Evolutionary conservation across 2,329 filamentous ascomycete species (phyloP), one percentile per base, ranked within the genome.

Genomic region (Colletotrichum sidae): DNA sequence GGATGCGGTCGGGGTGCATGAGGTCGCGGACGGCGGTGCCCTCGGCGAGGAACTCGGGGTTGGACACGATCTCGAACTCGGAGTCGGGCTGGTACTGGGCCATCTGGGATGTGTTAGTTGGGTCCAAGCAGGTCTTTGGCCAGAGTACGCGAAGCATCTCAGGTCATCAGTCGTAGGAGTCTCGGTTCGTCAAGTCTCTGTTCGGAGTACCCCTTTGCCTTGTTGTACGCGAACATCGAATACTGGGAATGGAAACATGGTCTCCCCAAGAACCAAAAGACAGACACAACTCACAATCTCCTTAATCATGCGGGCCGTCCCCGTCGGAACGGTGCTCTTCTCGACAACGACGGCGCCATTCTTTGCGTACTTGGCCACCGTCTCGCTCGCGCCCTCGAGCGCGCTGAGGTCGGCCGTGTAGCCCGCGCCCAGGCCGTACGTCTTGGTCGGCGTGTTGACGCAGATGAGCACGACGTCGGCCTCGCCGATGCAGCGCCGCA

Each of bases 391-490:
- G 15, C 87, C 87, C 75, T 94, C 91, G 34, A 94, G 86, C 10
- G 88, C 87, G 1, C 87, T 87, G 80, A 94, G 87, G 70, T 94
- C 90, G 13, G 90, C 90, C 0, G 92, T 91, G 69, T 84, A 85
- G 10, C 91, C 91, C 6, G 89, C 88, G 52, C 92, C 92, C 25
- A 87, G 79, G 59, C 92, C 92, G 52, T 84, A 86, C 41, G 81
- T 85, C 79, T 94, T 94, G 47, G 92, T 94, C 2, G 92, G 92
- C 0, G 92, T 94, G 75, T 94, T 93, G 70, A 95, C 92, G 12
- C 90, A 87, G 60, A 94, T 86, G 65, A 95, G 86, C 61, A 95
- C 86, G 49, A 94, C 78, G 72, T 94, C 91, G 11, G 92, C 91
- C 68, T 88, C 86, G 33, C 81, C 76, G 65, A 94, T 90, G 65